These are phyloP conservation scores for Cyberlindnera petersonii DNA, from an alignment of 805 yeast species.

Conservation along the genomic window DNA sequence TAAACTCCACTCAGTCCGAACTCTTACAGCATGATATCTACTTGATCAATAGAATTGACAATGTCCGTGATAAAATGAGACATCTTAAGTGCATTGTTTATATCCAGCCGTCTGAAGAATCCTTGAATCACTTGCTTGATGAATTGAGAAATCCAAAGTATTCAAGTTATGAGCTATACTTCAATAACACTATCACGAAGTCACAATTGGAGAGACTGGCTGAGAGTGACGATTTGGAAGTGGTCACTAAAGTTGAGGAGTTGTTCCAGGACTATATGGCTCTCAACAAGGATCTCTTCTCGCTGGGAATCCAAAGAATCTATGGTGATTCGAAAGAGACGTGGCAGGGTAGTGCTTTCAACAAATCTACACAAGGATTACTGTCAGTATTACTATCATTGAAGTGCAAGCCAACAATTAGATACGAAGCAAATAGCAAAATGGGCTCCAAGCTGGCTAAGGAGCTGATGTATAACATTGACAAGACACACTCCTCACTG, in stretches of 20 bases:
- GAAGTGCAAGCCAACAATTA: conserved; percentile 72
- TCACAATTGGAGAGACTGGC: conserved; percentile 82
- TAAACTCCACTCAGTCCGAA: conserved; percentile 84
- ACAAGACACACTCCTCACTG: conserved; percentile 49
- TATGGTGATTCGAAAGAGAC: conserved; percentile 36
- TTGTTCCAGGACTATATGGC: conserved; percentile 80
- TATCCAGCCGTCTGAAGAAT: conserved; percentile 64
- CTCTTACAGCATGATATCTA: conserved; percentile 81
- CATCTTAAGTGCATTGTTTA: conserved; percentile 81
- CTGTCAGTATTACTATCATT: conserved; percentile 63
- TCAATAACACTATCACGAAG: conserved; percentile 73
- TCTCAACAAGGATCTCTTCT: conserved; percentile 64
- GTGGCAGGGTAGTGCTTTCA: conserved; percentile 46
- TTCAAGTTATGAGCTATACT: conserved; percentile 69
- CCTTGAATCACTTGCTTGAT: conserved; percentile 53
- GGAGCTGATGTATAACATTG: conserved; percentile 55
- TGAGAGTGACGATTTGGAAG: conserved; percentile 84
- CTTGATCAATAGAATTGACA: conserved; percentile 68
- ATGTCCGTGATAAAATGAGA: conserved; percentile 63
- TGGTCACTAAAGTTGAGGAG: conserved; percentile 72
- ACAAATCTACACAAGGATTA: conserved; percentile 39
- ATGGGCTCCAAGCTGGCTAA: conserved; percentile 65
- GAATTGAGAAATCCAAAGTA: conserved; percentile 82
- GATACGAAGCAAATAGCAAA: conserved; percentile 68
- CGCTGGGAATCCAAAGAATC: conserved; percentile 30